Percentiles rank a stretch among this genome's conserved stretches.
phyloP scores from a whole-genome alignment of 2,329 filamentous ascomycete species.

The Sporothrix euskadiensis region DNA sequence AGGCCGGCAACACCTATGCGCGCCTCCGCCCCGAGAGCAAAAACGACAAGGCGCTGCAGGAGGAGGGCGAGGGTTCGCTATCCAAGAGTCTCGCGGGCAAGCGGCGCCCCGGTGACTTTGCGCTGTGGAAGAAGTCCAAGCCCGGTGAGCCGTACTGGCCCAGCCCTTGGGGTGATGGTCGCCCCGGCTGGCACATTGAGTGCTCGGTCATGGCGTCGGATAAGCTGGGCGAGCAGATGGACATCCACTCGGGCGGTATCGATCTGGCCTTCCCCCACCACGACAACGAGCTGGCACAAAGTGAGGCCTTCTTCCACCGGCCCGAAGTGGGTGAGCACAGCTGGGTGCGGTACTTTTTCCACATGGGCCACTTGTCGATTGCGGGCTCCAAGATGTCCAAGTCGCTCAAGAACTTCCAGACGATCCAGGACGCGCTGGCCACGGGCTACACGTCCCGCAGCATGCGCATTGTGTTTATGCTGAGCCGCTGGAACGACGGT shows the following conservation, averaged over 20 bases:
- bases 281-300: slow-evolving; percentile 72
- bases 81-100: slow-evolving; percentile 60
- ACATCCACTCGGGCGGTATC: slow-evolving; percentile 71
- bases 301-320: slow-evolving; percentile 64
- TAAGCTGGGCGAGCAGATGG: slow-evolving; percentile 63
- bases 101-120: slow-evolving; percentile 65
- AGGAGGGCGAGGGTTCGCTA: slow-evolving; percentile 68
- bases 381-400: slow-evolving; percentile 69
- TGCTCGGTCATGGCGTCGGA: slow-evolving; percentile 73
- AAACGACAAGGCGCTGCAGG: slow-evolving; percentile 62
- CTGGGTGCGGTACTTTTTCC: slow-evolving; percentile 75
- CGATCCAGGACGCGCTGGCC: slow-evolving; percentile 64
- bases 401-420: slow-evolving; percentile 72
- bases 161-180: slow-evolving; percentile 66
- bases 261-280: slow-evolving; percentile 53
- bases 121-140: slow-evolving; percentile 67
- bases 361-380: slow-evolving; percentile 62
- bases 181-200: slow-evolving; percentile 75
- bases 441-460: slow-evolving; percentile 65
- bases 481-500: slow-evolving; percentile 68
- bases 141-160: slow-evolving; percentile 51
- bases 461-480: slow-evolving; percentile 67
- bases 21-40: slow-evolving; percentile 70
- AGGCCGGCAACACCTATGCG: slow-evolving; percentile 64
- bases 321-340: slow-evolving; percentile 37